These are phyloP conservation scores for Millerozyma acaciae DNA, from an alignment of 805 yeast species.

Conservation along the genomic window DNA sequence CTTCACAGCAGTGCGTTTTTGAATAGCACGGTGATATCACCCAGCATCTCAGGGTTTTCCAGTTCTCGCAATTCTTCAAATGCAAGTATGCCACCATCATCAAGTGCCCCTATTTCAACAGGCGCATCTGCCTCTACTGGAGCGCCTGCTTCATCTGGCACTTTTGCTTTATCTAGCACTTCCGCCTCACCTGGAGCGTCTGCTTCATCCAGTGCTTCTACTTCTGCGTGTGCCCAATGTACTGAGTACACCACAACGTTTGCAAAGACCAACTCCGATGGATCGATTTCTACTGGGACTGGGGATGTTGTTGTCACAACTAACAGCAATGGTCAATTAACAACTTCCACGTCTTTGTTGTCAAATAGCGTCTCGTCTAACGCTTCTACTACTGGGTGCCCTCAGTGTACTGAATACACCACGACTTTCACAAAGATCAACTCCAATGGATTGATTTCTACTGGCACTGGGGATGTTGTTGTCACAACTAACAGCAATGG, in stretches of 20 bases:
- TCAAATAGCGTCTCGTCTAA: no score
- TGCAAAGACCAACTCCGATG: conserved; percentile 4
- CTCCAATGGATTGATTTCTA: conserved; percentile 2
- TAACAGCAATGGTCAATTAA: conserved; percentile 10
- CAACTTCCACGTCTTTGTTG: conserved; percentile 10
- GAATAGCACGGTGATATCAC: no score
- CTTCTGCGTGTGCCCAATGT: conserved; percentile 1
- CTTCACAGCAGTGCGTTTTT: no score
- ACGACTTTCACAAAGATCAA: conserved; percentile 4
- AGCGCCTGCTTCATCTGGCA: conserved; percentile 5
- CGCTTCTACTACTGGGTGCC: neutral
- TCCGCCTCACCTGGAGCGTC: conserved; percentile 1
- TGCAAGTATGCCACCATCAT: no score
- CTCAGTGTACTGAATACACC: conserved; percentile 5
- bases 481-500: conserved; percentile 16
- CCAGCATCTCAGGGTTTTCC: no score
- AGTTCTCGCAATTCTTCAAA: no score
- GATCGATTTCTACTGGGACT: conserved; percentile 7
- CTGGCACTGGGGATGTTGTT: conserved; percentile 11
- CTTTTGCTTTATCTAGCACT: conserved; percentile 2
- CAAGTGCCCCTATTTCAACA: conserved; percentile 1
- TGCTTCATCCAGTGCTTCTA: conserved; percentile 19
- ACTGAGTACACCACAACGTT: conserved; percentile 5
- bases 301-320: conserved; percentile 16
- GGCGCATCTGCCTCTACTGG: conserved; percentile 3